Evolutionary conservation across 331 rosid genomes (phyloP).

Genomic region (Prunus yedoensis): DNA sequence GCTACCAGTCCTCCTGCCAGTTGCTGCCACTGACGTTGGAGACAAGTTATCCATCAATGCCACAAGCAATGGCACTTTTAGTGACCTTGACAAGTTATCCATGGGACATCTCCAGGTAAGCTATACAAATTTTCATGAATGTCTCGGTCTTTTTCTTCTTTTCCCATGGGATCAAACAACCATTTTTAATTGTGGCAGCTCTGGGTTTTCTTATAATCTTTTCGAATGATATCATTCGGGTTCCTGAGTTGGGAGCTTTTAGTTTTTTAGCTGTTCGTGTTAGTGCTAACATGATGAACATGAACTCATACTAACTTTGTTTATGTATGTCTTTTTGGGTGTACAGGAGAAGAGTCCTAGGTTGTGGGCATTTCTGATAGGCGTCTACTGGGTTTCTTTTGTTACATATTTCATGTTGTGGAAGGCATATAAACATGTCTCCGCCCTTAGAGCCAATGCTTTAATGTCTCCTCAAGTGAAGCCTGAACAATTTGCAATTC

Average conservation of each 20-base stretch:
- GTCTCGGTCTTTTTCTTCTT: neutral
- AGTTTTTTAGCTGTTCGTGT: neutral
- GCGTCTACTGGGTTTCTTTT: slow-evolving; percentile 74
- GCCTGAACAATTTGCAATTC: slow-evolving; percentile 76
- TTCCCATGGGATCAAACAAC: no score
- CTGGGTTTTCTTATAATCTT: neutral
- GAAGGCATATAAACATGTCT: slow-evolving; percentile 76
- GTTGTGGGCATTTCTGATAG: slow-evolving; percentile 77
- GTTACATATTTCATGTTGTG: slow-evolving; percentile 68
- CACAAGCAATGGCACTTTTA: slow-evolving; percentile 55
- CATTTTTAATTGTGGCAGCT: neutral
- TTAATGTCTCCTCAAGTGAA: slow-evolving; percentile 62
- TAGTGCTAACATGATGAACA: neutral
- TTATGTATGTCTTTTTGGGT: slow-evolving; percentile 16
- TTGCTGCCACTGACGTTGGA: slow-evolving; percentile 58
- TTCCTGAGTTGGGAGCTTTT: neutral
- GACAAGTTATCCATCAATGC: neutral
- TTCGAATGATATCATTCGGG: neutral
- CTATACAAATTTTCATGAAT: slow-evolving; percentile 1
- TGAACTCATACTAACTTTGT: neutral
- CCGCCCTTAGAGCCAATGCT: slow-evolving; percentile 64
- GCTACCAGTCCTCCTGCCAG: slow-evolving; percentile 80
- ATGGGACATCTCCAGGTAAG: slow-evolving; percentile 68
- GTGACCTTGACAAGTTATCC: slow-evolving; percentile 68
- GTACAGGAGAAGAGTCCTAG: slow-evolving; percentile 56